Base-by-base conservation (phyloP, 2,329 filamentous ascomycete genomes). In the Lachnellula suecica region DNA sequence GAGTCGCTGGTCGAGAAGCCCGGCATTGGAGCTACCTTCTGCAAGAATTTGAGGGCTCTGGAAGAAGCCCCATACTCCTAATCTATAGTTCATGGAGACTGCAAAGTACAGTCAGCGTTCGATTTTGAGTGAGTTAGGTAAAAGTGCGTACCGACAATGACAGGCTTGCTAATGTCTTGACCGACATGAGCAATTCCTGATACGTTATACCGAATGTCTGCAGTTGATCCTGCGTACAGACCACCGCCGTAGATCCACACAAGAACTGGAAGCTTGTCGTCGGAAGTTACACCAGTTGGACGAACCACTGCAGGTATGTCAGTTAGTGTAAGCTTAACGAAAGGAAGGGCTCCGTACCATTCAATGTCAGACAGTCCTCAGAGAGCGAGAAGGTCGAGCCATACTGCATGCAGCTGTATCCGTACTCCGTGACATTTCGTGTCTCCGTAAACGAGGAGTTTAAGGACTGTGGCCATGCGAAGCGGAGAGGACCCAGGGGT, bases 61-160 rank as follows among this genome's bases (percentile, higher is more conserved):
- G 40, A 89, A 68, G 68, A 91, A 91, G 0, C 88, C 88, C 63
- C 89, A 72, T 2, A 81, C 78, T 2, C 82, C 82, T 31, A 88
- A 76, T 4, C 86, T 76, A 66, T 88, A 83, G 67, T 79, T 79
- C 63, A 84, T 77, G 63, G 75, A 79, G 40, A 85, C 51, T 70
- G 35, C 10, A 20, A 11, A 44, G n/a, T 35, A 24, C 24, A 55
- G 27, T 46, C n/a, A 41, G 19, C 22, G 15, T 38, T 44, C 11
- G 25, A n/a, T 20, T 1, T 51, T 17, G 9, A 22, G 17, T 9
- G 31, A 31, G 24, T 6, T 7, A 15, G 19, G 34, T 10, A 44
- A 34, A 23, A 11, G 7, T 0, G 4, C 27, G 4, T 55, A 61
- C 59, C 77, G 1, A 71, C 77, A 15, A 84, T 73, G 37, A 84